A percentile compares a stretch with the other conserved stretches of the same genome.
Evolutionary conservation across 805 yeast species (phyloP).

Genomic region (Sugiyamaella chiloensis): DNA sequence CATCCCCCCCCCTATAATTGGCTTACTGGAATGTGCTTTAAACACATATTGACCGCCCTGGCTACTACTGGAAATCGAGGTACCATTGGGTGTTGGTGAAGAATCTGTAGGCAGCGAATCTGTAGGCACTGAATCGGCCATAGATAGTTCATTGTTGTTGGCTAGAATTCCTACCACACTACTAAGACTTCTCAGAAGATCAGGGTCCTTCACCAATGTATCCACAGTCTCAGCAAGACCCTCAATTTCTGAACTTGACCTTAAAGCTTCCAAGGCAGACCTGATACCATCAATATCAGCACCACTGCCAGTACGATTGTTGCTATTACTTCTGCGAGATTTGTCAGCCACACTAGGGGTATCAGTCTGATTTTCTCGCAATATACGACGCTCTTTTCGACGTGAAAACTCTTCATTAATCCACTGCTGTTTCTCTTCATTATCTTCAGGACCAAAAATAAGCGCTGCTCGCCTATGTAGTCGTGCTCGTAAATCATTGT

Average conservation of each 20-base stretch:
- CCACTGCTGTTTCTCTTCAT: slow-evolving; percentile 62
- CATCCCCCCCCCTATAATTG: slow-evolving; percentile 9
- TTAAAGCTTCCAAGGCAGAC: slow-evolving; percentile 26
- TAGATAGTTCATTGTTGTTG: slow-evolving; percentile 11
- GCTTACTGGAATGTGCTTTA: neutral
- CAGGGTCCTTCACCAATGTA: slow-evolving; percentile 28
- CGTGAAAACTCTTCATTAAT: slow-evolving; percentile 66
- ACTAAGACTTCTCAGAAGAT: slow-evolving; percentile 24
- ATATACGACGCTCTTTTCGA: slow-evolving; percentile 58
- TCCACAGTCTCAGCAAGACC: slow-evolving; percentile 27
- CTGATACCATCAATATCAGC: slow-evolving; percentile 13
- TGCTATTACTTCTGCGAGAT: neutral
- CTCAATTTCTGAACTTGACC: slow-evolving; percentile 21
- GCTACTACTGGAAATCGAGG: neutral
- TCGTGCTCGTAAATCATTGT: slow-evolving; percentile 78
- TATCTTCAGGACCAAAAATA: slow-evolving; percentile 60
- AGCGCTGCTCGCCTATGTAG: slow-evolving; percentile 67
- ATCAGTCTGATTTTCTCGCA: slow-evolving; percentile 32
- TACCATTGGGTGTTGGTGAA: neutral
- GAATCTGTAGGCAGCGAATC: neutral
- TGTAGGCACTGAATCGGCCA: neutral
- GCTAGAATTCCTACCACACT: slow-evolving; percentile 22
- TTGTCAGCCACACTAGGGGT: neutral
- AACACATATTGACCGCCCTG: neutral
- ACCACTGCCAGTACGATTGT: neutral